These are phyloP conservation scores for Amanita pseudoporphyria DNA, from an alignment of 768 basidiomycete species.

Conservation along the genomic window DNA sequence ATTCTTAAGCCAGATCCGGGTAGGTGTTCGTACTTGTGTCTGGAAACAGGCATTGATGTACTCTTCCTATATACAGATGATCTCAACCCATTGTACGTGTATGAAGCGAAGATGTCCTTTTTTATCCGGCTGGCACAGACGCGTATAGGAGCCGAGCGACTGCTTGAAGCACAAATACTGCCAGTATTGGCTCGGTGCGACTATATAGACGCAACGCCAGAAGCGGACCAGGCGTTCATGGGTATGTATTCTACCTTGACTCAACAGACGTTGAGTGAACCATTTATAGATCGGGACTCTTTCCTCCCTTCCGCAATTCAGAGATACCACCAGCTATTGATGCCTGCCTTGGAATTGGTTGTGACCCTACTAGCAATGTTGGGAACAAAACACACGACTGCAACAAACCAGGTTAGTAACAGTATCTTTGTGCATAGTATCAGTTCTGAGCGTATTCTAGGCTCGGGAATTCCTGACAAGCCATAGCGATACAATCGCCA, in stretches of 20 bases:
- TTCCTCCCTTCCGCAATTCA: slow-evolving; percentile 83
- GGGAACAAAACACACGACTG: slow-evolving; percentile 56
- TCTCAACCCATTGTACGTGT: slow-evolving; percentile 85
- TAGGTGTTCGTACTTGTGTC: slow-evolving; percentile 23
- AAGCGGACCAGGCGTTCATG: slow-evolving; percentile 73
- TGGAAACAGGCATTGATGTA: background rate
- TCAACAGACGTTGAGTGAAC: background rate
- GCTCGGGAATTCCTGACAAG: slow-evolving; percentile 72
- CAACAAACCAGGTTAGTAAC: slow-evolving; percentile 52
- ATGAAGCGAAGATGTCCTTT: slow-evolving; percentile 90
- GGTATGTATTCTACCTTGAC: slow-evolving; percentile 32
- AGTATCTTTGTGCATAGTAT: slow-evolving; percentile 1
- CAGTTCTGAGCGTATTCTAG: slow-evolving; percentile 24
- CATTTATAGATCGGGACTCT: slow-evolving; percentile 58
- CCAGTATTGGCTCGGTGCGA: slow-evolving; percentile 75
- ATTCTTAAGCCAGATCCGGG: slow-evolving; percentile 88
- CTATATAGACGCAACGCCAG: slow-evolving; percentile 78
- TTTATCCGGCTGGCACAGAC: slow-evolving; percentile 80
- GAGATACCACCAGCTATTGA: slow-evolving; percentile 84
- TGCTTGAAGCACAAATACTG: slow-evolving; percentile 72
- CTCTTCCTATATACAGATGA: slow-evolving; percentile 53
- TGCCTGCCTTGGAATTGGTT: slow-evolving; percentile 79
- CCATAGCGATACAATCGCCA: slow-evolving; percentile 78
- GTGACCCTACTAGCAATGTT: slow-evolving; percentile 71
- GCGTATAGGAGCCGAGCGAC: slow-evolving; percentile 71